These are phyloP conservation scores for Clonostachys sp. DNA, from an alignment of 2,329 filamentous ascomycete genomes.

Conservation along the genomic window DNA sequence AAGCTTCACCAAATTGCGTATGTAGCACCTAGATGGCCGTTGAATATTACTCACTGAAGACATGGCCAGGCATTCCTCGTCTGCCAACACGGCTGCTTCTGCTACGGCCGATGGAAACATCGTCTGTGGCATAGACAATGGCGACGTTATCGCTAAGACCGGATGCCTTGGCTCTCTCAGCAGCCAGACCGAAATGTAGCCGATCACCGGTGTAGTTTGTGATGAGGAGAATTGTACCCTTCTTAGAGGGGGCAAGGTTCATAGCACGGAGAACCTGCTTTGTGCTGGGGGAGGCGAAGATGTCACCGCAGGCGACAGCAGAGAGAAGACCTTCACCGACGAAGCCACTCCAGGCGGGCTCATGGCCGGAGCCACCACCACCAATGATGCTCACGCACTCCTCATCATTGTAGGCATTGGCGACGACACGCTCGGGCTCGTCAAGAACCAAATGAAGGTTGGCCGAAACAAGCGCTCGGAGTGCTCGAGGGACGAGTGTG, in stretches of 20 bases:
- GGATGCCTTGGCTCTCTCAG: constrained; percentile 64
- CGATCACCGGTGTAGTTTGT: constrained; percentile 74
- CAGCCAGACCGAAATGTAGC: constrained; percentile 70
- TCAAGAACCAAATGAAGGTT: constrained; percentile 32
- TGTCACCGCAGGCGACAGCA: constrained; percentile 67
- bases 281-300: constrained; percentile 71
- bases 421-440: constrained; percentile 33
- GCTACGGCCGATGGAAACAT: constrained; percentile 64
- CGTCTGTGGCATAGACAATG: constrained; percentile 70
- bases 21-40: constrained; percentile 38
- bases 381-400: constrained; percentile 25
- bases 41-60: constrained; percentile 35
- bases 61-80: constrained; percentile 64
- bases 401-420: constrained; percentile 18
- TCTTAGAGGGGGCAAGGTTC: constrained; percentile 50
- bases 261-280: constrained; percentile 66
- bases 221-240: constrained; percentile 66
- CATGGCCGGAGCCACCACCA: constrained; percentile 69
- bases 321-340: constrained; percentile 66
- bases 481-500: constrained; percentile 14
- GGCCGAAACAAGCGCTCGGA: constrained; percentile 11
- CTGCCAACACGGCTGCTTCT: constrained; percentile 68
- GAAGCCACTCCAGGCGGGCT: constrained; percentile 67
- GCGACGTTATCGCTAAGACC: constrained; percentile 47
- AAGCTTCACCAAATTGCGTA: neutral